Base-by-base conservation (phyloP, 2,329 filamentous ascomycete genomes). In the Sporothrix protearum region DNA sequence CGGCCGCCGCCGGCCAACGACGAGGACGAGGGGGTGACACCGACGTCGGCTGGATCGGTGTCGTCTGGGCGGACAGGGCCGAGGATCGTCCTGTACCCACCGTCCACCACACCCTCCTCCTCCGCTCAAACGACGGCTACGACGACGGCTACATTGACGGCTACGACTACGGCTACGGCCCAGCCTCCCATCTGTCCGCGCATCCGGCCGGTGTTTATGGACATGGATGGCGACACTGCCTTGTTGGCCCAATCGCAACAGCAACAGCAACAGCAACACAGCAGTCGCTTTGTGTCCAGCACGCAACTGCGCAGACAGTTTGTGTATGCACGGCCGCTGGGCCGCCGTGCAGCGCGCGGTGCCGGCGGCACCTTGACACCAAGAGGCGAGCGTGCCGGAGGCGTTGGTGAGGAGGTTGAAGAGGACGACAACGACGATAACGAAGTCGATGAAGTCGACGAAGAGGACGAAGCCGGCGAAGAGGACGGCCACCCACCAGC, bases 171-270 rank as follows among this genome's bases (percentile, higher is more conserved):
- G 33, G n/a, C n/a, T n/a, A 14, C 63, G 14, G 2, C 25, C 25
- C 10, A 6, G 2, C 39, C 25, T 2, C 36, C 67, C 22, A 6
- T 59, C 9, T 39, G 39, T 25, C 68, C 39, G 10, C 55, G 55
- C 68, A 36, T 70, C 30, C 55, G 42, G n/a, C 68, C 68, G 28
- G n/a, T 63, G 1, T 3, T 36, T 12, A 70, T 70, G 69, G 57
- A 19, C 69, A 49, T 55, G 33, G 51, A 42, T 49, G 66, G 30
- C 49, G 33, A 53, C 22, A 49, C 39, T 42, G 57, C 36, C 3
- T 14, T 42, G 19, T 19, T 63, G 33, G 14, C 57, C 4, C 57
- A 63, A 39, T 9, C 25, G 36, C 55, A n/a, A n/a, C n/a, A n/a
- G n/a, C n/a, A n/a, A n/a, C n/a, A n/a, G n/a, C n/a, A n/a, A n/a